phyloP scores from a whole-genome alignment of 192 early-diverging fungal genomes.

The Geosiphon pyriformis region DNA sequence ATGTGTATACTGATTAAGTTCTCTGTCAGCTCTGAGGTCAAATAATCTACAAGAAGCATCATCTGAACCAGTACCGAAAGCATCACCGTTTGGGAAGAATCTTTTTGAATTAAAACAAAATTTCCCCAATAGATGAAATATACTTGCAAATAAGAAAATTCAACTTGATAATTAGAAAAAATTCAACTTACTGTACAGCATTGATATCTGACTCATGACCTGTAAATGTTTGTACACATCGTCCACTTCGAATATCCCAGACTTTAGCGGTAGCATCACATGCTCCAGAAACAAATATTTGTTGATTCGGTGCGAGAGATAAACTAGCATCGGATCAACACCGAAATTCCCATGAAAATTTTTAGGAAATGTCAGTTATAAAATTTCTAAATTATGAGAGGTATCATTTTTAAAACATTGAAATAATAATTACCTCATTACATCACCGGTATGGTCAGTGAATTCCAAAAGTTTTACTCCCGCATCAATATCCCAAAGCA shows the following conservation, averaged over 20 bases:
- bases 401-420: no score
- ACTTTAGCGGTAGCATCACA: conserved; percentile 98
- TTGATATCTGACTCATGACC: conserved; percentile 99
- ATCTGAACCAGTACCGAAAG: conserved; percentile 96
- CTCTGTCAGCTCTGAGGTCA: conserved; percentile 95
- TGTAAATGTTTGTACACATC: conserved; percentile 96
- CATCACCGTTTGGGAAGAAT: conserved; percentile 99
- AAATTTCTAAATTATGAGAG: neutral
- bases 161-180: neutral
- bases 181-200: conserved; percentile 78
- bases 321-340: no score
- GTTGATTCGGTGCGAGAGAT: conserved; percentile 88
- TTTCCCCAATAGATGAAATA: neutral
- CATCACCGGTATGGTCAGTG: conserved; percentile 97
- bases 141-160: conserved; percentile 12
- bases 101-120: conserved; percentile 32
- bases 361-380: neutral
- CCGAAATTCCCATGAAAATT: no score
- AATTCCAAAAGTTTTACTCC: conserved; percentile 97
- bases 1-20: conserved; percentile 97
- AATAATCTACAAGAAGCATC: conserved; percentile 98
- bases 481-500: conserved; percentile 99
- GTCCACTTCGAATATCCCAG: conserved; percentile 95
- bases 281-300: conserved; percentile 96
- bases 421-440: conserved; percentile 69